Percentiles rank a stretch among this genome's conserved stretches.
Conservation (phyloP, 2,329 filamentous ascomycete genomes). For the Clarireedia paspali region DNA sequence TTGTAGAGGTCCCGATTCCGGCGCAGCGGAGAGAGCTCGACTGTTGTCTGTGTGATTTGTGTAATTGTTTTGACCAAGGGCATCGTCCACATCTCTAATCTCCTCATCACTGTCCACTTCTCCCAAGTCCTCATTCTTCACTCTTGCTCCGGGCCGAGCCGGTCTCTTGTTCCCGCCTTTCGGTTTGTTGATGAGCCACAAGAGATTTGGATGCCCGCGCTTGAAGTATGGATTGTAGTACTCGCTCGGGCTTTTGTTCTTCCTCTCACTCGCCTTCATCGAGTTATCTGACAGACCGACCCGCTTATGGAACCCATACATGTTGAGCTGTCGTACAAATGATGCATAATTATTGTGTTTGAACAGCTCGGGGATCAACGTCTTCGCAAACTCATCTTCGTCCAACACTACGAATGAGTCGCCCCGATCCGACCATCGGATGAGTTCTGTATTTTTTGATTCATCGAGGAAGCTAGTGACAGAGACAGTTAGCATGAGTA, state of each 20-base stretch:
- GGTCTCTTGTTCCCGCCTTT: constrained; percentile 60
- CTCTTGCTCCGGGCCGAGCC: constrained; percentile 38
- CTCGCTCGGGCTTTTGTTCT: constrained; percentile 96
- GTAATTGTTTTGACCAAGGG: constrained; percentile 20
- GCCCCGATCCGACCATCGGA: constrained; percentile 93
- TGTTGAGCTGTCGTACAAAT: constrained; percentile 64
- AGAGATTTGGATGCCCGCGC: constrained; percentile 80
- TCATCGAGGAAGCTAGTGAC: constrained; percentile 77
- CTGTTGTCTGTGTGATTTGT: constrained; percentile 37
- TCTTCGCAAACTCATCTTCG: constrained; percentile 80
- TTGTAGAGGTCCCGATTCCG: constrained; percentile 39
- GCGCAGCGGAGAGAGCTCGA: constrained; percentile 29
- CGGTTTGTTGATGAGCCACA: constrained; percentile 96
- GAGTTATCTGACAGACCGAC: constrained; percentile 92
- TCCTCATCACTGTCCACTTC: constrained; percentile 68
- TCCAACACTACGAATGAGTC: constrained; percentile 96
- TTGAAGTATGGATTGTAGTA: constrained; percentile 97
- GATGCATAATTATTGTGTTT: constrained; percentile 76
- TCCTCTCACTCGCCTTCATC: constrained; percentile 93
- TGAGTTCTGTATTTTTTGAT: constrained; percentile 85
- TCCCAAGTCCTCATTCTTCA: constrained; percentile 54
- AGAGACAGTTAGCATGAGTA: constrained; percentile 22
- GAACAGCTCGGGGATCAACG: constrained; percentile 66
- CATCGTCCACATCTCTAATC: constrained; percentile 34
- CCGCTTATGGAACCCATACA: constrained; percentile 60